Percentiles rank a stretch among this genome's conserved stretches.
Conservation (phyloP, 495 filamentous ascomycete species). For the Zalerion maritima region DNA sequence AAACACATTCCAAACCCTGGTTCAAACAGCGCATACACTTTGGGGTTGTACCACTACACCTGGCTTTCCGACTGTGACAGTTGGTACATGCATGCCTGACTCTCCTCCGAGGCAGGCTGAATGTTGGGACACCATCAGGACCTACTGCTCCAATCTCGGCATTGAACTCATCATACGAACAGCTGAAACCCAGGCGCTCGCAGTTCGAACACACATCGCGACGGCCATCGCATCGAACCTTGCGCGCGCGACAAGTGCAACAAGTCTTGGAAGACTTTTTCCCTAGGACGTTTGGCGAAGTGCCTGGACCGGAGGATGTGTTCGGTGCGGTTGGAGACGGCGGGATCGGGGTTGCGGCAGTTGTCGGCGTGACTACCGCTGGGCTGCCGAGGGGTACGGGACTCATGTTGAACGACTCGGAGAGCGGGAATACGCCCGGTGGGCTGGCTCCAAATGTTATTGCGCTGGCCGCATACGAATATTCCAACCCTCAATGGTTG, state of each 20-base stretch:
- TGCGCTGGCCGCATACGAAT: too few species aligned
- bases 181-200: conserved; percentile 32
- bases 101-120: conserved; percentile 30
- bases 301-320: too few species aligned
- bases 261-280: conserved; percentile 28
- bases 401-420: too few species aligned
- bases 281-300: conserved; percentile 14
- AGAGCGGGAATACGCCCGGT: too few species aligned
- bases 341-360: too few species aligned
- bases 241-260: conserved; percentile 32
- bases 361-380: too few species aligned
- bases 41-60: conserved; percentile 32
- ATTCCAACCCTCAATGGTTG: too few species aligned
- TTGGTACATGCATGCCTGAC: conserved; percentile 33
- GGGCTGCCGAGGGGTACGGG: too few species aligned
- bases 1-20: conserved; percentile 34
- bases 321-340: too few species aligned
- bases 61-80: conserved; percentile 33
- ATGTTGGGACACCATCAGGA: conserved; percentile 13
- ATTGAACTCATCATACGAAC: conserved; percentile 29
- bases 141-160: conserved; percentile 15
- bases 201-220: conserved; percentile 31
- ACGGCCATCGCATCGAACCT: conserved; percentile 35
- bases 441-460: too few species aligned
- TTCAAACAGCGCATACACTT: conserved; percentile 30